Evolutionary conservation across 768 basidiomycete species (phyloP), one percentile per base, ranked within the genome.

Genomic region (Serendipita indica): DNA sequence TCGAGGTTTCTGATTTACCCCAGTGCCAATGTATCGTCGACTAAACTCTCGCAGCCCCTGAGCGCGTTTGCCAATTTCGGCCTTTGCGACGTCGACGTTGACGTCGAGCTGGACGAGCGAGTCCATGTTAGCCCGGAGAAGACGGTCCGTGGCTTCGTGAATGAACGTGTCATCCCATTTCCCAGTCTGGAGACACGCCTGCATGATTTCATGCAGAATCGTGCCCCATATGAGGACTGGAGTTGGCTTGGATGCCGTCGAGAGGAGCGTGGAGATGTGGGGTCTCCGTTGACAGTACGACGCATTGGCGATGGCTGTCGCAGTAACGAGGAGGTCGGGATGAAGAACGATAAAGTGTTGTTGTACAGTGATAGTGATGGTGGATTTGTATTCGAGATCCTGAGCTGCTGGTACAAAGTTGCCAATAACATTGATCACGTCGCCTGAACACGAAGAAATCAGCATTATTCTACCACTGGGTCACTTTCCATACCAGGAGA

Each of bases 171-270:
- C 73, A 37, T 82, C 81, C 86, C 86, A 90, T 18, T 70, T 70
- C 3, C 73, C 71, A 43, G 77, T 74, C 22, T 67, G 68, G 57
- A 98, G 72, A 63, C 89, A 91, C 0, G 75, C 72, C 67, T 98
- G 92, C 73, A 96, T 80, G 33, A 97, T 83, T 63, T 90, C 84
- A 65, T 99, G 96, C 3, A 96, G 77, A 70, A 98, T 82, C 64
- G 85, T 96, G 34, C 96, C 96, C 82, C 91, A 97, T 0, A 94
- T 74, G 10, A 89, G 39, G 74, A 3, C 62, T 2, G 68, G 18
- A 63, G 67, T 63, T 66, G 69, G 27, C 60, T 69, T 49, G 65
- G 65, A 60, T 0, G 75, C 72, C 0, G 81, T 77, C 35, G 78
- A 80, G 39, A 84, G 70, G 57, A 84, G 73, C 39, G 74, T 72